These are phyloP conservation scores for Lichenothelia convexa DNA, from an alignment of 495 filamentous ascomycete species.

Conservation along the genomic window DNA sequence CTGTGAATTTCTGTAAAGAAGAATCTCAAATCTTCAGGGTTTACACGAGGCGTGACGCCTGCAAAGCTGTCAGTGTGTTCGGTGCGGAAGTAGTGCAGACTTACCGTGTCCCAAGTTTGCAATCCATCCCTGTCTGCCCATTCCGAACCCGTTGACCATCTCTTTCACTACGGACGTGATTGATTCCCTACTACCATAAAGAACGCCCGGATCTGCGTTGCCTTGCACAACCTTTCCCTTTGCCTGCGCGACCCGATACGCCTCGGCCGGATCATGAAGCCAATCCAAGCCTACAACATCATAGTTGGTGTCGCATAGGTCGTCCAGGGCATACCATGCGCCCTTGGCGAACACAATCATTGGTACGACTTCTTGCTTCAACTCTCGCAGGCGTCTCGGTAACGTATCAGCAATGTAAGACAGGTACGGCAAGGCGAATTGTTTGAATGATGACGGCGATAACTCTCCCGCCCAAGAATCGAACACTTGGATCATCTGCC, in stretches of 20 bases:
- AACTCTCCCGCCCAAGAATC: constrained; percentile 96
- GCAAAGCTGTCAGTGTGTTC: neutral
- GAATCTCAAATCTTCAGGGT: constrained; percentile 79
- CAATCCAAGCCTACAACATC: constrained; percentile 89
- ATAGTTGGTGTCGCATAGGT: constrained; percentile 73
- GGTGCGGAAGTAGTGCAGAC: constrained; percentile 7
- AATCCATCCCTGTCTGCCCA: constrained; percentile 77
- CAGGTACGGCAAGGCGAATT: constrained; percentile 74
- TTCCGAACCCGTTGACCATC: constrained; percentile 76
- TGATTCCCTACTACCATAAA: constrained; percentile 66
- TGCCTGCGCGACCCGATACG: constrained; percentile 47
- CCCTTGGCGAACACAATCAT: constrained; percentile 99
- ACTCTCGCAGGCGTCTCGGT: constrained; percentile 48
- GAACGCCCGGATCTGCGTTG: constrained; percentile 82
- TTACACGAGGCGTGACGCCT: constrained; percentile 85
- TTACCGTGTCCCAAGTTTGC: constrained; percentile 77
- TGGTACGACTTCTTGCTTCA: constrained; percentile 62
- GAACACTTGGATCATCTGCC: constrained; percentile 82
- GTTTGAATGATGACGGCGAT: constrained; percentile 60
- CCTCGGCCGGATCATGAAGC: constrained; percentile 77
- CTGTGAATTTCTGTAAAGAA: constrained; percentile 84
- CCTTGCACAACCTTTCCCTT: constrained; percentile 69
- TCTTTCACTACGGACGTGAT: constrained; percentile 63
- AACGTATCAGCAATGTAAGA: constrained; percentile 62
- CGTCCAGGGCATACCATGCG: constrained; percentile 88